Percentiles rank a stretch among this genome's conserved stretches.
Conservation (phyloP, 208 protist genomes). For the Lotmaria passim region DNA sequence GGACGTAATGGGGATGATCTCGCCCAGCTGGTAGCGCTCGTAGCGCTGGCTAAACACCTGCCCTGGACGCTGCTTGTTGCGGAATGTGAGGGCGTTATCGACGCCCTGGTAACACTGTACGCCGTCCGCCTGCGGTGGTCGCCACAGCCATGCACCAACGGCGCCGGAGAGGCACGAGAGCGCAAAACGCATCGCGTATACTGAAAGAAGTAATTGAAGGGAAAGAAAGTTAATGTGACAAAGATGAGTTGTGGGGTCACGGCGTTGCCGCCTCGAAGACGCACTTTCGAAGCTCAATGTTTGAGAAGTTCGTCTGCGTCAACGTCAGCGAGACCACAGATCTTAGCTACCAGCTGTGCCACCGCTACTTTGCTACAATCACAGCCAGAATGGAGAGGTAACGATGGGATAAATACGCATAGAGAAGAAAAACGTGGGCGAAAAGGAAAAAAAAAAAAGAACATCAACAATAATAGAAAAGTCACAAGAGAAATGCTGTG, state of each 20-base stretch:
- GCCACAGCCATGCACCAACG: constrained; percentile 35
- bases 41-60: constrained; percentile 85
- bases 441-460: neutral
- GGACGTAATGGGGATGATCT: constrained; percentile 87
- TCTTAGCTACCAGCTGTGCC: too few species aligned
- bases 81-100: constrained; percentile 77
- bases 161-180: constrained; percentile 37
- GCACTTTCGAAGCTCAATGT: too few species aligned
- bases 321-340: too few species aligned
- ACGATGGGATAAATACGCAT: too few species aligned
- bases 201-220: too few species aligned
- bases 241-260: too few species aligned
- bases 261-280: too few species aligned
- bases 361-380: too few species aligned
- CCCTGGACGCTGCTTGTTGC: constrained; percentile 45
- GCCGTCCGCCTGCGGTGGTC: neutral
- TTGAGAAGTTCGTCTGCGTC: too few species aligned
- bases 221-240: too few species aligned
- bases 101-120: constrained; percentile 78
- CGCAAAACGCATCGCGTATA: constrained; percentile 53
- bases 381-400: too few species aligned
- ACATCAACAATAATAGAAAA: neutral
- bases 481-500: neutral
- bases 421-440: too few species aligned
- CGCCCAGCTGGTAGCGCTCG: constrained; percentile 79